These are phyloP conservation scores for Sphagnum tenellum DNA, from an alignment of 225 moss, liverwort and hornwort species.

Conservation along the genomic window DNA sequence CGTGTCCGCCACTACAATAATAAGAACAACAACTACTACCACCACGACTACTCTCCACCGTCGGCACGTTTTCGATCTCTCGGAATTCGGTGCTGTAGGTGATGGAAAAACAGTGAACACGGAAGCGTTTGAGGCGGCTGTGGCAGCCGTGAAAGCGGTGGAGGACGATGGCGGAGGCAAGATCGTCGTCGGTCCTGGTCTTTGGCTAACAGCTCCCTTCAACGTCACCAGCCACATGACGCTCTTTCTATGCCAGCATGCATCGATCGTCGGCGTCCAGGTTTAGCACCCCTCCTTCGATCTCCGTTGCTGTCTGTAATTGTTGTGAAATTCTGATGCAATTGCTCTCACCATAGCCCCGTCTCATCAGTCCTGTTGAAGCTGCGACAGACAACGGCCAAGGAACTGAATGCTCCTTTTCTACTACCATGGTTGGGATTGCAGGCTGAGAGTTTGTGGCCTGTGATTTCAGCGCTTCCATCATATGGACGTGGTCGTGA, in stretches of 20 bases:
- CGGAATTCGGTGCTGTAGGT: constrained; percentile 54
- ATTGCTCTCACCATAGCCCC: too few species aligned
- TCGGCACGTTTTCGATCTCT: constrained; percentile 30
- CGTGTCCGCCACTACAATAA: too few species aligned
- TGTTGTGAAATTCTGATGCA: too few species aligned
- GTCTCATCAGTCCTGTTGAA: too few species aligned
- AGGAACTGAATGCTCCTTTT: too few species aligned
- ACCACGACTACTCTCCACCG: constrained; percentile 1
- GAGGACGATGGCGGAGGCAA: constrained; percentile 36
- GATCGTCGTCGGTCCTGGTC: constrained; percentile 38
- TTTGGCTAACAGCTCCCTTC: constrained; percentile 56
- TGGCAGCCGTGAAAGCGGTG: constrained; percentile 20
- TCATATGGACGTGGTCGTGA: constrained; percentile 60
- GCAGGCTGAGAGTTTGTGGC: constrained; percentile 41
- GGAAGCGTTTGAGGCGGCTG: constrained; percentile 33
- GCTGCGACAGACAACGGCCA: too few species aligned
- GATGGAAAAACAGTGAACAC: constrained; percentile 54
- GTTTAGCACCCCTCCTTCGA: constrained; percentile 4
- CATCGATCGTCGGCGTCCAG: constrained; percentile 40
- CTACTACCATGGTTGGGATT: too few species aligned
- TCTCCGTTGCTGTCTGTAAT: too few species aligned
- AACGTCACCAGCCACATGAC: constrained; percentile 60
- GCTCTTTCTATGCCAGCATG: constrained; percentile 37
- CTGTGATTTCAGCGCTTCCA: constrained; percentile 43
- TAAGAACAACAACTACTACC: too few species aligned